Percentiles rank a stretch among this genome's conserved stretches.
These are phyloP conservation scores for Drosera spatulata DNA, from an alignment of 179 eudicot genomes.

Conservation along the genomic window DNA sequence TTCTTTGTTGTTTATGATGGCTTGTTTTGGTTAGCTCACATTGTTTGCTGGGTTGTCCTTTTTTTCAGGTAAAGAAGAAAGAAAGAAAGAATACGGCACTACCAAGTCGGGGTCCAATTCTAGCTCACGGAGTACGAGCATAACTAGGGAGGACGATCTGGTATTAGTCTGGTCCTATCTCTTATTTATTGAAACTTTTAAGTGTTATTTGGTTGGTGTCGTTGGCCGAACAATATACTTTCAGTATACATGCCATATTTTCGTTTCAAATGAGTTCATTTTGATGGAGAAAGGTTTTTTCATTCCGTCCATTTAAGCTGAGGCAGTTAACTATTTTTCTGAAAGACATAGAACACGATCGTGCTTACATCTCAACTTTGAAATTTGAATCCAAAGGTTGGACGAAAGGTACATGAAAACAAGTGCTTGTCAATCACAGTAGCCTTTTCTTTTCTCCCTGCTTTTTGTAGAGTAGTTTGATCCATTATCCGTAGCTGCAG, in stretches of 20 bases:
- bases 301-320: neutral
- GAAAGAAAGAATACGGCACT: constrained; percentile 12
- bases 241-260: neutral
- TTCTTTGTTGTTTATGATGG: neutral
- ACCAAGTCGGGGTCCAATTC: constrained; percentile 16
- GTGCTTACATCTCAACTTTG: too few species aligned
- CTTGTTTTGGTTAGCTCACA: neutral
- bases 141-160: constrained; percentile 22
- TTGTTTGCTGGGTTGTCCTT: neutral
- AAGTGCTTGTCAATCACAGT: too few species aligned
- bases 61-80: constrained; percentile 29
- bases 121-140: constrained; percentile 14
- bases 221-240: neutral
- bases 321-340: too few species aligned
- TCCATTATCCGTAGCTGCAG: too few species aligned
- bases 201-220: neutral
- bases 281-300: neutral
- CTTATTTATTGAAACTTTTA: neutral
- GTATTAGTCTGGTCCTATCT: constrained; percentile 14
- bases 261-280: neutral
- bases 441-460: too few species aligned
- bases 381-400: too few species aligned
- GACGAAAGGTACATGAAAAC: too few species aligned
- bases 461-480: too few species aligned
- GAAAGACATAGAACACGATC: too few species aligned